These are phyloP conservation scores for Eremothecium gossypii DNA, from an alignment of 1,139 yeast genomes.

Conservation along the genomic window DNA sequence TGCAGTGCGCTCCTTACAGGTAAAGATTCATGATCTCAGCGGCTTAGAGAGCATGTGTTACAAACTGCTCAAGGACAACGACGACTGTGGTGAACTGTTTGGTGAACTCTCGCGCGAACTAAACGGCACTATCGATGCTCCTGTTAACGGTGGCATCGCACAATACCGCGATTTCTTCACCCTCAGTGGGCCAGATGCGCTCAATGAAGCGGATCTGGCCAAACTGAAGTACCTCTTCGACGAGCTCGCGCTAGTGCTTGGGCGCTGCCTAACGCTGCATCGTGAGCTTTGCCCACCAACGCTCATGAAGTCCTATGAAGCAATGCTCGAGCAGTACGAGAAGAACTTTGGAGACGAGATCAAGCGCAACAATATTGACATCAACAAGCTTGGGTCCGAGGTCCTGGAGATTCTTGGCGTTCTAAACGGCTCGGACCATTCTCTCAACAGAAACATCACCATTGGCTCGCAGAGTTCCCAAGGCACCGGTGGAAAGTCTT, in stretches of 20 bases:
- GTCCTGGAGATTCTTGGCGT: too few relatives aligned
- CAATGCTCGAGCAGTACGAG: constrained; percentile 53
- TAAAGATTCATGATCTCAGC: constrained; percentile 63
- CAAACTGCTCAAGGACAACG: constrained; percentile 46
- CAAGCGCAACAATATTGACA: constrained; percentile 23
- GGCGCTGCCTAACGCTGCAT: constrained; percentile 61
- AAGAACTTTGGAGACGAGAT: constrained; percentile 67
- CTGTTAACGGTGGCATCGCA: constrained; percentile 88
- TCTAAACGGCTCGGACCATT: neutral
- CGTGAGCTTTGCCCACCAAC: constrained; percentile 51
- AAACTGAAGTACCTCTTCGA: constrained; percentile 55
- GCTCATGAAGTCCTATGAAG: constrained; percentile 53
- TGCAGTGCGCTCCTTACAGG: constrained; percentile 59
- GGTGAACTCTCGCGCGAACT: constrained; percentile 67
- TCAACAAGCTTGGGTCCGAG: constrained; percentile 5
- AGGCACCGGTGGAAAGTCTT: neutral
- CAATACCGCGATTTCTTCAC: constrained; percentile 66
- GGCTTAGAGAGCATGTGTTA: constrained; percentile 59
- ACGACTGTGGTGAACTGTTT: constrained; percentile 43
- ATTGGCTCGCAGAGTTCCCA: neutral
- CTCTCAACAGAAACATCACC: neutral
- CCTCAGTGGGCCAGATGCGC: constrained; percentile 30
- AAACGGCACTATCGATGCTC: constrained; percentile 85
- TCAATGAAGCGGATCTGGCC: constrained; percentile 41
- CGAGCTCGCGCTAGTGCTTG: constrained; percentile 58